Conservation (phyloP, 805 yeast genomes). For the Candida nemodendra region DNA sequence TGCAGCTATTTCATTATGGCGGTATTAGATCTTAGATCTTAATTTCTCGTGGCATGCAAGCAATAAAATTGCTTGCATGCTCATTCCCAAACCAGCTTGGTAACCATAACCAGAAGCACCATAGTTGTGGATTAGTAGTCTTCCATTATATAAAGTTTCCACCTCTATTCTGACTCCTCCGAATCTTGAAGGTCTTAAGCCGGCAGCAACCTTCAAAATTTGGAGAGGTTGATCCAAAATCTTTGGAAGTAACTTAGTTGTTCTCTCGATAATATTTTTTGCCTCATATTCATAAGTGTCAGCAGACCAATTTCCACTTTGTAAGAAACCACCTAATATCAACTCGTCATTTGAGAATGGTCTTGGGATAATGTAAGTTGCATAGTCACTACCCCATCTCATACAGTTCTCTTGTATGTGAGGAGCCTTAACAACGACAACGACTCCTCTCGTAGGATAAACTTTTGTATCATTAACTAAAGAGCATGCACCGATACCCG, state of each 20-base stretch:
- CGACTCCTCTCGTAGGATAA: constrained; percentile 78
- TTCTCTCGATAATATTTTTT: constrained; percentile 61
- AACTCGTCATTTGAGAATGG: constrained; percentile 64
- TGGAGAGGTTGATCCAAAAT: constrained; percentile 45
- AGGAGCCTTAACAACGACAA: constrained; percentile 67
- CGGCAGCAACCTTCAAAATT: constrained; percentile 63
- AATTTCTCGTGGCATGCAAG: too few species aligned
- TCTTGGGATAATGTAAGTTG: constrained; percentile 70
- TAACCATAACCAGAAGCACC: constrained; percentile 69
- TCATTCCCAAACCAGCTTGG: constrained; percentile 64
- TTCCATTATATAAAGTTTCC: constrained; percentile 44
- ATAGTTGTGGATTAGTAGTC: constrained; percentile 61
- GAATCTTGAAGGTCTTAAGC: constrained; percentile 68
- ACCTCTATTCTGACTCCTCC: constrained; percentile 72
- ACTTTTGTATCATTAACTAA: constrained; percentile 59
- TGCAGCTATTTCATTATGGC: too few species aligned
- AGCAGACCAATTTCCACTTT: constrained; percentile 57
- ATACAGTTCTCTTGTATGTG: constrained; percentile 56
- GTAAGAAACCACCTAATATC: constrained; percentile 72
- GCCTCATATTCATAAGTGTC: constrained; percentile 57
- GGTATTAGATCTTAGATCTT: too few species aligned
- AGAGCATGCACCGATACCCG: constrained; percentile 66
- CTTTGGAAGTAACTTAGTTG: constrained; percentile 49
- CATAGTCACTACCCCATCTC: constrained; percentile 55
- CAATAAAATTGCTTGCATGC: too few species aligned